Evolutionary conservation across 2,329 filamentous ascomycete genomes (phyloP), one percentile per base, ranked within the genome.

Genomic region (Ampelomyces quisqualis): DNA sequence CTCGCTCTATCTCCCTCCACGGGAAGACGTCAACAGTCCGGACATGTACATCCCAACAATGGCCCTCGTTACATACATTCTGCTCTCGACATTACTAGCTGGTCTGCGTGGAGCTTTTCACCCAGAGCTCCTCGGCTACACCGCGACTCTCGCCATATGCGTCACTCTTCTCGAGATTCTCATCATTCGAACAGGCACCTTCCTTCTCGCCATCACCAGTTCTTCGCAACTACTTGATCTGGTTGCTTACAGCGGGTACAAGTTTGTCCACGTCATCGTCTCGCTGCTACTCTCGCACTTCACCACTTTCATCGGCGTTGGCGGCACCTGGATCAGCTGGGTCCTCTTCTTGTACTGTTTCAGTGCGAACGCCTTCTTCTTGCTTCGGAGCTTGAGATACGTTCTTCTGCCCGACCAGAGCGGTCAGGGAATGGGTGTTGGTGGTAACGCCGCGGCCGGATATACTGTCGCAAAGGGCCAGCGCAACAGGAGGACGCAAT

Each of bases 41-140:
- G 93, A 98, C 72, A 97, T 98, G 90, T 98, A 98, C 73, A 98
- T 98, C 59, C 90, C 90, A 11, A 67, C 94, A 62, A 98, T 98
- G 93, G 91, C 93, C 1, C 77, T 98, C 38, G 90, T 97, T 32
- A 98, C 93, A 17, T 98, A 98, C 70, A 95, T 98, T 52, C 84
- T 98, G 22, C 80, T 98, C 8, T 94, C 88, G 4, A 93, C 91
- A 1, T 78, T 97, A 28, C 78, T 98, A 40, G 91, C 91, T 7
- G 93, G 93, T 29, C 78, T 98, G 30, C 81, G 88, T 37, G 91
- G 93, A 19, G 83, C 89, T 52, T 98, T 98, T 73, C 86, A 95
- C 63, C 94, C 94, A 1, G 91, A 97, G 67, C 77, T 98, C 18
- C 79, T 98, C 14, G 91, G 91, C 15, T 86, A 88, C 60, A 95